Evolutionary conservation across 768 basidiomycete genomes (phyloP), one percentile per base, ranked within the genome.

Genomic region (Boletellus ananiceps): DNA sequence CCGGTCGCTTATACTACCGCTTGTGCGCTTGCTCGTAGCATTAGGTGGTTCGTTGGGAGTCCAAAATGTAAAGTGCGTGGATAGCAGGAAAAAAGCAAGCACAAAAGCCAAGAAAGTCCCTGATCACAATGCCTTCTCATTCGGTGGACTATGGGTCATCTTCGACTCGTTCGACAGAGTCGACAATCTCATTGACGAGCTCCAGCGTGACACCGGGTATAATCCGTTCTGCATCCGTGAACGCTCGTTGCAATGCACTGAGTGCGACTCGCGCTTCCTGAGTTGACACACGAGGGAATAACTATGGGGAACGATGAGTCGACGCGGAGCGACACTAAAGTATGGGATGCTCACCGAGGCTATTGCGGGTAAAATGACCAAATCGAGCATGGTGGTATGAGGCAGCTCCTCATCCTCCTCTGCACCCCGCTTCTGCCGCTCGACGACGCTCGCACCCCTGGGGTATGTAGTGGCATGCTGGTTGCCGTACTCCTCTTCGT

Each of bases 161-260:
- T 54, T 90, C 88, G 34, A 93, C 88, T 56, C 86, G 88, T 64
- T 93, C 90, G 15, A 93, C 90, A 13, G 89, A 91, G 65, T 93
- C 90, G 19, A 93, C 89, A 55, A 93, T 92, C 70, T 96, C 94
- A 62, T 91, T 88, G 46, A 96, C 88, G 42, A 97, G 76, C 52
- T 95, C 95, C 70, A 88, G 73, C 19, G 93, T 89, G 27, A 99
- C 84, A 5, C 96, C 96, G 8, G 96, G 96, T 57, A 98, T 96
- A 48, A 92, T 86, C 51, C 88, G 78, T 71, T 99, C 96, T 12
- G 94, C 94, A 25, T 96, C 92, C 23, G 90, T 89, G 62, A 97
- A 94, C 3, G 96, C 94, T 27, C 88, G 79, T 57, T 96, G 89
- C 11, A 98, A 75, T 43, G 88, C 79, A 50, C 85, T 87, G 44